Percentiles rank a stretch among this genome's conserved stretches.
phyloP scores from a whole-genome alignment of 768 basidiomycete species.

The Tricholoma sp. region DNA sequence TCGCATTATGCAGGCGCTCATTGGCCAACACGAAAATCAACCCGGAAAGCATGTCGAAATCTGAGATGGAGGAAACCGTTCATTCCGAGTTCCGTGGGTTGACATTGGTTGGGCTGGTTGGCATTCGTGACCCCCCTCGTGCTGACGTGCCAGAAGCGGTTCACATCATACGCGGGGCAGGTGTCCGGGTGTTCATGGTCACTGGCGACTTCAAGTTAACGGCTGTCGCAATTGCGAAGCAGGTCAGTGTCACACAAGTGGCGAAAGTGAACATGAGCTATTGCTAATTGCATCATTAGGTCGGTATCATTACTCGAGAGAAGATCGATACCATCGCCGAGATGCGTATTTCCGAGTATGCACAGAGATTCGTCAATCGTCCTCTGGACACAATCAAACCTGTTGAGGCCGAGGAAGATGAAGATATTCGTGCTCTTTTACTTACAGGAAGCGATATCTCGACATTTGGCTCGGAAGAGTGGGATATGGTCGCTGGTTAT shows the following conservation, averaged over 20 bases:
- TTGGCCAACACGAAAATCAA: constrained; percentile 26
- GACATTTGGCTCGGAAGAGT: background rate
- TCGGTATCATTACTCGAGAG: background rate
- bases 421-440: constrained; percentile 29
- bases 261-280: constrained; percentile 8
- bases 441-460: constrained; percentile 30
- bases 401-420: background rate
- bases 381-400: background rate
- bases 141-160: constrained; percentile 50
- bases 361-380: background rate
- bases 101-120: constrained; percentile 54
- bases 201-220: constrained; percentile 58
- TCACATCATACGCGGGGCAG: constrained; percentile 46
- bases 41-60: constrained; percentile 37
- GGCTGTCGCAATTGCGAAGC: constrained; percentile 56
- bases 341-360: background rate
- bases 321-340: background rate
- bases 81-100: constrained; percentile 31
- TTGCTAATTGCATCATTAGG: background rate
- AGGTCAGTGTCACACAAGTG: constrained; percentile 55
- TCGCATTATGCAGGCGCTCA: constrained; percentile 45
- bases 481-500: constrained; percentile 1
- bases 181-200: constrained; percentile 61
- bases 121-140: constrained; percentile 55
- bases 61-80: constrained; percentile 18